Base-by-base conservation (phyloP, 164 flowering plant genomes). In the Piper betle region DNA sequence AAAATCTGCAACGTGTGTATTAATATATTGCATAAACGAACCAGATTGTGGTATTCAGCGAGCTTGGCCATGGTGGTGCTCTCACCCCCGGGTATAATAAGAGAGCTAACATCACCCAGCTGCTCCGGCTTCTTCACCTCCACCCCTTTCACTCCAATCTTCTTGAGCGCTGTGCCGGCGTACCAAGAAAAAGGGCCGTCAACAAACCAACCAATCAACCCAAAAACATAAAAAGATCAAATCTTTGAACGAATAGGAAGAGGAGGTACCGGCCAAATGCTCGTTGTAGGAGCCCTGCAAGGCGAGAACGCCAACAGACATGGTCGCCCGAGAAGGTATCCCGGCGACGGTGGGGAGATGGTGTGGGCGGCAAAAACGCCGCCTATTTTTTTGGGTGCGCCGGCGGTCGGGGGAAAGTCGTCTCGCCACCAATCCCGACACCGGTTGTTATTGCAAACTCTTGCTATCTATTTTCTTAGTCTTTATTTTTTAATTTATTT, bases 31-130 rank as follows among this genome's bases (percentile, higher is more conserved):
- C 15, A 39, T 58, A n/a, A 53, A 38, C 59, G 4, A 17, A 92
- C 98, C 81, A 92, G 74, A 69, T 90, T 89, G 55, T 89, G 94
- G 68, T 68, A 83, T 69, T 86, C 84, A 15, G 98, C 98, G 40
- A 89, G 94, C 72, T 87, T 92, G 60, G 97, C 96, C 96, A 92
- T 89, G 76, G 97, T 87, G 73, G 98, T 92, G 79, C 98, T 89
- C 72, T 92, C 98, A 3, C 98, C 98, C 0, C 98, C 98, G 41
- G 98, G 98, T 42, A 92, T 90, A 62, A 92, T 92, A 7, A 92
- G 90, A 2, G 88, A 84, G 13, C 61, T 55, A 0, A 92, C 76
- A 65, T 37, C 61, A 17, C 74, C 73, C 53, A 92, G 79, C 81
- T 92, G 98, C 48, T 86, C 96, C 0, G 98, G 80, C 73, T 93